A percentile compares a stretch with the other conserved stretches of the same genome.
Conservation (phyloP, 176 grass and related monocot species). For the Juncus inflexus region DNA sequence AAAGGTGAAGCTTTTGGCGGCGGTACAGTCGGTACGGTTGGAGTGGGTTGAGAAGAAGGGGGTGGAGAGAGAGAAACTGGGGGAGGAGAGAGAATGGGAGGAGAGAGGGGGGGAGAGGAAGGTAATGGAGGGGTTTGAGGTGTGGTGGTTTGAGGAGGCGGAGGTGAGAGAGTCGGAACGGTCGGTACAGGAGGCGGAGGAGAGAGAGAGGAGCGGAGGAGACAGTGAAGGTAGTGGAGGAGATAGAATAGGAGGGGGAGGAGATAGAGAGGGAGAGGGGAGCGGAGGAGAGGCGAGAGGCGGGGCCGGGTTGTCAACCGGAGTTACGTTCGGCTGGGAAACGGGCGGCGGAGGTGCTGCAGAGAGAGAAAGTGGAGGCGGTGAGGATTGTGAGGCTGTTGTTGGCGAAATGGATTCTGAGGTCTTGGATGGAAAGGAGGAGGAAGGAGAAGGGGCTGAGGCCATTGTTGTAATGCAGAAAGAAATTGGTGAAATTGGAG, state of each 20-base stretch:
- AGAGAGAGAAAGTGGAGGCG: constrained; percentile 11
- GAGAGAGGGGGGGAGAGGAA: constrained; percentile 8
- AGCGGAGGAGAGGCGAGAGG: constrained; percentile 21
- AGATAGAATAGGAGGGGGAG: constrained; percentile 16
- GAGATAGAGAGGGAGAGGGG: background rate
- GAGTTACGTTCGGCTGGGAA: constrained; percentile 44
- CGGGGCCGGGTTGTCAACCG: constrained; percentile 31
- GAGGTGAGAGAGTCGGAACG: background rate
- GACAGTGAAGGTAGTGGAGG: constrained; percentile 16
- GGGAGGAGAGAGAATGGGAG: constrained; percentile 14
- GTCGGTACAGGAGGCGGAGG: constrained; percentile 14
- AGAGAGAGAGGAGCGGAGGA: constrained; percentile 22
- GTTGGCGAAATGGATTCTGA: constrained; percentile 20
- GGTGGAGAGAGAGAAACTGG: constrained; percentile 19
- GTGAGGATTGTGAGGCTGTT: constrained; percentile 13
- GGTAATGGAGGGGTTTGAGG: constrained; percentile 24
- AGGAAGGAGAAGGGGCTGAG: constrained; percentile 52
- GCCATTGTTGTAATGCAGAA: constrained; percentile 42
- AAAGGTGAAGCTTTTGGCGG: constrained; percentile 32
- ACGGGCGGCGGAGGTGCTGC: constrained; percentile 26
- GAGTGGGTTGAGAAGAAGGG: constrained; percentile 29
- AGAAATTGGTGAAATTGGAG: too few relatives aligned
- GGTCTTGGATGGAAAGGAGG: constrained; percentile 27
- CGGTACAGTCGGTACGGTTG: constrained; percentile 21
- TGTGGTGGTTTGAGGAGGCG: constrained; percentile 28